Evolutionary conservation across 176 grass and related monocot species (phyloP).

Genomic region (Eragrostis nindensis): DNA sequence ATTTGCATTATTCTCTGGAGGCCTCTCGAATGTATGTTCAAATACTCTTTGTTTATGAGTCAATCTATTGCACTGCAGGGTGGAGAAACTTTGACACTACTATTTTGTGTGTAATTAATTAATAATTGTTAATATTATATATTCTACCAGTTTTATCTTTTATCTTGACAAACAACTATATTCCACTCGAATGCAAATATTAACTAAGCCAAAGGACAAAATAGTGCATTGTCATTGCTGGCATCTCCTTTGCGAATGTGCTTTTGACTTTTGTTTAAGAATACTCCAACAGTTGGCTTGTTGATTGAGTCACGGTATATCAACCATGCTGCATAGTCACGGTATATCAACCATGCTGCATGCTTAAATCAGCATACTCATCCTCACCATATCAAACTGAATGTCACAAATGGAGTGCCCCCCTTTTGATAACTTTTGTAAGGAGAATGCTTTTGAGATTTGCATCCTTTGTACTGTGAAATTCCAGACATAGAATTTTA

Average conservation of each 20-base stretch:
- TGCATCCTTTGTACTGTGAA: not conserved
- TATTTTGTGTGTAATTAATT: not conserved
- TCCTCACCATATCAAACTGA: not conserved
- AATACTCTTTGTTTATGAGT: conserved; percentile 37
- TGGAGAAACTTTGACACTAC: not conserved
- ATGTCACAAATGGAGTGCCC: not conserved
- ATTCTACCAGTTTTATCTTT: not conserved
- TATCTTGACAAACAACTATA: not conserved
- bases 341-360: not conserved
- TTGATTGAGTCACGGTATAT: not conserved
- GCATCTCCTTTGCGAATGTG: not conserved
- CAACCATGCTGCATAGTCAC: not conserved
- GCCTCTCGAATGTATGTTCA: conserved; percentile 65
- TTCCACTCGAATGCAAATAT: not conserved
- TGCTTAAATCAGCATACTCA: not conserved
- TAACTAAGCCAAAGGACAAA: not conserved
- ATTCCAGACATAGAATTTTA: not conserved
- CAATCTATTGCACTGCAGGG: not conserved
- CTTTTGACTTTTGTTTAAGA: not conserved
- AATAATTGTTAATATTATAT: not conserved
- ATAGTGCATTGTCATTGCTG: not conserved
- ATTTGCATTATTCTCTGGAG: conserved; percentile 88
- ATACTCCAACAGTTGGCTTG: not conserved
- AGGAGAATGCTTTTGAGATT: not conserved
- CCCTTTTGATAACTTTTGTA: not conserved